Evolutionary conservation across 176 grass and related monocot species (phyloP), one percentile per base, ranked within the genome.

Genomic region (Hyparrhenia diplandra): DNA sequence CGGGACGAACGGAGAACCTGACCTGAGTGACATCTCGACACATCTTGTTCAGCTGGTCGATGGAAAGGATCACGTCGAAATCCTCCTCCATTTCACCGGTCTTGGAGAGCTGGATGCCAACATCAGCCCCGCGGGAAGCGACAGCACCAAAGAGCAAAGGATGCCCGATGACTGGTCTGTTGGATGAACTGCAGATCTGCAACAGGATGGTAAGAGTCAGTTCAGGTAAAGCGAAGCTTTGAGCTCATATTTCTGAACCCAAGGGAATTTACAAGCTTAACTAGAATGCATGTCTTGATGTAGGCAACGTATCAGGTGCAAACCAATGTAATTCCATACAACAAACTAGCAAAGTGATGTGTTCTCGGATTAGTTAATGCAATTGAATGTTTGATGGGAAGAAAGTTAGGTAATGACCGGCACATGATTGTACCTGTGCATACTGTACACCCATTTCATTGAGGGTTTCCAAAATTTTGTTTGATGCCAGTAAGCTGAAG

Each of bases 51-150:
- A 91, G 13, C 69, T 90, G 85, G 67, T 89, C 83, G 69, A 90
- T 90, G 13, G 96, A 95, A 83, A 95, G 69, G 20, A 99, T 91
- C 76, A 90, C 35, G 69, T 99, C 77, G 2, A 93, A 93, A 29
- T 72, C 72, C 1, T 75, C 85, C 1, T 83, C 84, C 0, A 10
- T 76, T 77, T 51, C 79, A 27, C 68, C 61, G 24, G 61, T 64
- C 49, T 82, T 86, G 16, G 65, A 75, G 30, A 91, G 32, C 82
- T 85, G 88, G 64, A 99, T 46, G 24, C 92, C 87, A 13, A 90
- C 85, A 69, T 95, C 86, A 9, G 87, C 80, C 17, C 78, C 14
- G 0, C 39, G 73, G 2, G 77, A 93, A 71, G 43, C 87, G 7
- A 89, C 90, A 23, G 82, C 77, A 3, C 96, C 96, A 29, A 93